Base-by-base conservation (phyloP, 1,139 yeast genomes). In the Candida anutae region DNA sequence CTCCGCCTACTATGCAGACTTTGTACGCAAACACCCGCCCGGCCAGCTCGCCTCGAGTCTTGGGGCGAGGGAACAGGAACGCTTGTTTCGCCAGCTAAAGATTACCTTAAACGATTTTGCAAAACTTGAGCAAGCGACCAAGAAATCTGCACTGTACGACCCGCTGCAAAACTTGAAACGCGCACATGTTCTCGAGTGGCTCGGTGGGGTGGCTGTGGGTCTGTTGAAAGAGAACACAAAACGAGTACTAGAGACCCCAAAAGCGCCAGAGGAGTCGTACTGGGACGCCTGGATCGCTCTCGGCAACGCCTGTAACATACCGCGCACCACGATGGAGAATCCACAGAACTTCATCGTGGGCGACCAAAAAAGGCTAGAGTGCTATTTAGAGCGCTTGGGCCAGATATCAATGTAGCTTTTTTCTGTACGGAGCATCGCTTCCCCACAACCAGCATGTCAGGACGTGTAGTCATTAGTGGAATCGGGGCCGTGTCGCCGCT, bases 391-490 rank as follows among this genome's bases (percentile, higher is more conserved):
- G 18, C 15, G 18, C 4, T 26, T 24, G 20, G 22, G 25, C 6
- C 6, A 21, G 23, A 17, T n/a, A n/a, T n/a, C n/a, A n/a, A n/a
- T n/a, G n/a, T 6, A 17, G 19, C 9, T 17, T 17, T 17, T 10
- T 10, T 10, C 19, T 10, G 9, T 10, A 17, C 19, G 19, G 10
- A 17, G 22, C 11, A 13, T 6, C 6, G 11, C 24, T 6, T 11
- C 15, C 9, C 8, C 15, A 8, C 6, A 10, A 15, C 20, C 8
- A 21, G 13, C 12, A 30, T 33, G 36, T 24, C 29, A 9, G 24
- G 13, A 13, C 57, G 95, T 51, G 95, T 88, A 1, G 97, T 90
- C 1, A 78, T 90, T 1, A 90, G 98, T 0, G 98, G 98, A 0
- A 50, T 88, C 11, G 98, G 97, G 0, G 55, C 82, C 22, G 73